Base-by-base conservation (phyloP, 2,329 filamentous ascomycete species). In the Talaromyces amestolkiae region DNA sequence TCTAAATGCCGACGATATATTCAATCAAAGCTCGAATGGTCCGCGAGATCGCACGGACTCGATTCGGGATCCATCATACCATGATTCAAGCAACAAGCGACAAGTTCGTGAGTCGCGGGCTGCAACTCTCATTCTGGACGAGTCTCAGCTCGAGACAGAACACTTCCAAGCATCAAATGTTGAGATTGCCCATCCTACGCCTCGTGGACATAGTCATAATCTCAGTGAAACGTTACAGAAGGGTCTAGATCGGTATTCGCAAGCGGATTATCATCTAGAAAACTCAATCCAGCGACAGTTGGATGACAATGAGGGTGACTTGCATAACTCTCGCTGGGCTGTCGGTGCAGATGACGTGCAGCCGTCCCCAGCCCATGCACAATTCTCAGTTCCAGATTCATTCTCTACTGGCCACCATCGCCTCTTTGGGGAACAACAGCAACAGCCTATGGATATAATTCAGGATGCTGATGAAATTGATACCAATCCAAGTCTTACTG, bases 211-310 rank as follows among this genome's bases (percentile, higher is more conserved):
- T 75, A 83, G 83, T 64, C 90, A 93, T 70, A 93, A 93, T 70
- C 84, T 91, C 47, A 93, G 89, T 72, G 85, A 89, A 68, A 91
- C 87, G 54, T 83, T 96, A 27, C 92, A 97, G 75, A 89, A 89
- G 68, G 92, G 95, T 70, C 89, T 96, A 64, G 90, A 95, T 45
- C 74, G 76, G 45, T 72, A 75, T 68, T 68, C 68, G 59, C 91
- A 93, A 72, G 89, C 91, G 4, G 91, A 96, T 72, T 94, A 95
- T 73, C 91, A 94, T 71, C 78, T 95, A 67, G 91, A 93, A 74
- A 88, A 93, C 74, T 88, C 91, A 67, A 87, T 93, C 68, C 88
- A 91, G 61, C 88, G 90, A 63, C 89, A 94, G 72, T 82, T 94
- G 58, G 90, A 93, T 66, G 89, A 93, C 70, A 89, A 90, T 75